Conservation (phyloP, 495 filamentous ascomycete species). For the Bryoglossum gracile region DNA sequence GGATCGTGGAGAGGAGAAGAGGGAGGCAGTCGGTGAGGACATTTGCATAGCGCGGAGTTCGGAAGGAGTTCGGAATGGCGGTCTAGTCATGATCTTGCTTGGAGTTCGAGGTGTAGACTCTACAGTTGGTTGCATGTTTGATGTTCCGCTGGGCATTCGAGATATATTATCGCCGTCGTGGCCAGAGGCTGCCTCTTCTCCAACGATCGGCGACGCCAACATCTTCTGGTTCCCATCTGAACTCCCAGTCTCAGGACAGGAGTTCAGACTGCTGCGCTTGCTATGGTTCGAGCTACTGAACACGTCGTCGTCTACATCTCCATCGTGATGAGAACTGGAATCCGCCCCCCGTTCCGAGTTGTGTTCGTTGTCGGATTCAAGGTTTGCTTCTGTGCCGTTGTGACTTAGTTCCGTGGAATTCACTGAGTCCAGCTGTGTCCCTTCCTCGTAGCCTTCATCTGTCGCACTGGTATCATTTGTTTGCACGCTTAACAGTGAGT, state of each 20-base stretch:
- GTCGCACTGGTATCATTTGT: no score
- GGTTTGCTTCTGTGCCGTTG: slow-evolving; percentile 16
- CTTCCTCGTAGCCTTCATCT: slow-evolving; percentile 25
- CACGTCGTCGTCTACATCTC: slow-evolving; percentile 41
- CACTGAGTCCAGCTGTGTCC: slow-evolving; percentile 22
- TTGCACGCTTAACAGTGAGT: slow-evolving; percentile 30
- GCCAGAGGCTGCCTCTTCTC: slow-evolving; percentile 19
- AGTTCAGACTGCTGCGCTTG: slow-evolving; percentile 31
- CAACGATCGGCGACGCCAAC: slow-evolving; percentile 19
- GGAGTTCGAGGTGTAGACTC: slow-evolving; percentile 27
- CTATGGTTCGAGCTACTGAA: slow-evolving; percentile 43
- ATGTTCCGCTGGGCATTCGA: slow-evolving; percentile 23
- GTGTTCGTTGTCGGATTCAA: slow-evolving; percentile 14
- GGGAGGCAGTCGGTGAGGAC: slow-evolving; percentile 52
- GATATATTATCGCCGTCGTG: slow-evolving; percentile 15
- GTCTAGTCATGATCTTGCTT: slow-evolving; percentile 25
- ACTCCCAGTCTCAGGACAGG: slow-evolving; percentile 10
- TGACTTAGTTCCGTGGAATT: slow-evolving; percentile 20
- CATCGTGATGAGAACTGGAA: slow-evolving; percentile 35
- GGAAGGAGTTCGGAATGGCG: slow-evolving; percentile 61
- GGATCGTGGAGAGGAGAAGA: slow-evolving; percentile 43
- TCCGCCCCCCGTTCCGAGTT: slow-evolving; percentile 10
- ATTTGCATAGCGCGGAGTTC: slow-evolving; percentile 75
- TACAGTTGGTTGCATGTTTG: slow-evolving; percentile 14
- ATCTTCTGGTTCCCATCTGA: slow-evolving; percentile 16